These are phyloP conservation scores for Brassica hybrid DNA, from an alignment of 441 rosid species.

Conservation along the genomic window DNA sequence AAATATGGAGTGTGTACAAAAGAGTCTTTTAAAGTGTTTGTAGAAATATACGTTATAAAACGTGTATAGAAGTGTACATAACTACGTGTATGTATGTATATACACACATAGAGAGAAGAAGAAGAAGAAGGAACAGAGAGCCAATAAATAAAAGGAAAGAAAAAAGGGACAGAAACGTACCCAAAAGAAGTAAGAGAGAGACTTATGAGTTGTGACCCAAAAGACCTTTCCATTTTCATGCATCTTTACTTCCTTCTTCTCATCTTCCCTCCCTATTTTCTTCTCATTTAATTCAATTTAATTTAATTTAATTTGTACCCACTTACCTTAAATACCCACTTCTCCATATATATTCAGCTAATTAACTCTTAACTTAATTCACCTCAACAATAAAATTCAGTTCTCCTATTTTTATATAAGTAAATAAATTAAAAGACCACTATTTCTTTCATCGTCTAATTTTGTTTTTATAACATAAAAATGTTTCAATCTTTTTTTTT, in stretches of 20 bases:
- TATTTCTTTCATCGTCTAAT: background rate
- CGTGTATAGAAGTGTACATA: conserved; percentile 2
- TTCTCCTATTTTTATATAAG: conserved; percentile 15
- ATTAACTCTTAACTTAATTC: background rate
- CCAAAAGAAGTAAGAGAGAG: conserved; percentile 39
- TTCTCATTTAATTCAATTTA: background rate
- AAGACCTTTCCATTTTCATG: conserved; percentile 45
- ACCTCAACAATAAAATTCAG: background rate
- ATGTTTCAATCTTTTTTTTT: conserved; percentile 21
- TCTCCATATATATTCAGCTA: background rate
- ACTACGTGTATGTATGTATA: background rate
- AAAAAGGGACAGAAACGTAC: too few species aligned
- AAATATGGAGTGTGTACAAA: background rate
- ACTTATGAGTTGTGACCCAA: conserved; percentile 20
- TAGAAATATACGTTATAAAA: conserved; percentile 28
- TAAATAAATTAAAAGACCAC: too few species aligned
- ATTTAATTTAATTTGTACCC: background rate
- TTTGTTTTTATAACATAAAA: background rate
- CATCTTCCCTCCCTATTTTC: background rate
- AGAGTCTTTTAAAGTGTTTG: background rate
- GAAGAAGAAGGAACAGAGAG: conserved; percentile 9
- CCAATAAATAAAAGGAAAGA: conserved; percentile 23
- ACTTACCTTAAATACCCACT: background rate
- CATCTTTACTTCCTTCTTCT: conserved; percentile 16
- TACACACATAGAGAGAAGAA: background rate